Evolutionary conservation across 2,329 filamentous ascomycete species (phyloP).

Genomic region (Pseudocercospora eumusae): DNA sequence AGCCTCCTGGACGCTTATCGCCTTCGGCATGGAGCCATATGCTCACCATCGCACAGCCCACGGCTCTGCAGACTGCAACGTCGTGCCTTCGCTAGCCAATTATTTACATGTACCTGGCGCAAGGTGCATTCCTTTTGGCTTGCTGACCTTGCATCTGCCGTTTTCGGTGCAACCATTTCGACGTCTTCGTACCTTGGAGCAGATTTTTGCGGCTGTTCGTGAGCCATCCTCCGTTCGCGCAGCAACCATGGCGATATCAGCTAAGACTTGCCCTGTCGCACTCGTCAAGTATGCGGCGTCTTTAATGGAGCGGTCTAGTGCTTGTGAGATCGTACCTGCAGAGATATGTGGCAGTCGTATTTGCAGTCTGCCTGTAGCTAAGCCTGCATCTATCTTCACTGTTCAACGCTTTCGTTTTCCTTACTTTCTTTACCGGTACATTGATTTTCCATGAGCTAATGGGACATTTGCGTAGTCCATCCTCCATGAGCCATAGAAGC

Average conservation of each 20-base stretch:
- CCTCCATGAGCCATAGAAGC: slow-evolving; percentile 3
- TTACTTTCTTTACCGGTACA: neutral
- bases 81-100: neutral
- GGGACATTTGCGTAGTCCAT: slow-evolving; percentile 7
- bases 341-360: neutral
- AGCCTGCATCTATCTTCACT: neutral
- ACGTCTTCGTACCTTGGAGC: neutral
- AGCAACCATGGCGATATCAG: neutral
- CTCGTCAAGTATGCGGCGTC: neutral
- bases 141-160: slow-evolving; percentile 4
- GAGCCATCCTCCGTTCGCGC: neutral
- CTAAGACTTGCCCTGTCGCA: neutral
- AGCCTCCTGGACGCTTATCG: slow-evolving; percentile 4
- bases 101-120: neutral
- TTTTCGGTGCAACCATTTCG: slow-evolving; percentile 1
- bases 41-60: neutral
- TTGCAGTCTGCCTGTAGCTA: neutral
- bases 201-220: neutral
- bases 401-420: neutral
- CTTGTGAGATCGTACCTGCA: neutral
- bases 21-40: slow-evolving; percentile 4
- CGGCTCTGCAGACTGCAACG: neutral
- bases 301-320: neutral
- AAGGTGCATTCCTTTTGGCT: slow-evolving; percentile 10
- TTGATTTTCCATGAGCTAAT: neutral